A percentile compares a stretch with the other conserved stretches of the same genome.
Conservation (phyloP, 441 rosid species). For the Omphalea diandra region DNA sequence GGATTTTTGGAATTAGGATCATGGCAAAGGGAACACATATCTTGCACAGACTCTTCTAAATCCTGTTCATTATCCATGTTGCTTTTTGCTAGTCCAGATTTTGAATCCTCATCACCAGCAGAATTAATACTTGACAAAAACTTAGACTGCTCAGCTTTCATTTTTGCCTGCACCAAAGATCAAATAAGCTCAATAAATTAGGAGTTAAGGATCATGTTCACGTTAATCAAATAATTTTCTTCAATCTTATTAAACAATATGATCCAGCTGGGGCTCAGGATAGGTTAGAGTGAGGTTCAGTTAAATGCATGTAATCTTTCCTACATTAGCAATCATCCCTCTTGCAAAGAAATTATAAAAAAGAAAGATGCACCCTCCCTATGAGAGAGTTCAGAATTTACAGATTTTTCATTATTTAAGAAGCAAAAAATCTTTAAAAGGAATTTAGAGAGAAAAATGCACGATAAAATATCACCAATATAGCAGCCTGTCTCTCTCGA, state of each 20-base stretch:
- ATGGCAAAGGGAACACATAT: constrained; percentile 92
- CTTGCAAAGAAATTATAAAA: background rate
- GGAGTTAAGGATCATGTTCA: background rate
- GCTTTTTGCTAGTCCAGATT: constrained; percentile 47
- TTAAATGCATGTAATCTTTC: background rate
- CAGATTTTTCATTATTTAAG: background rate
- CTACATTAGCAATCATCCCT: background rate
- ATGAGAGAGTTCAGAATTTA: background rate
- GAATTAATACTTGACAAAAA: constrained; percentile 71
- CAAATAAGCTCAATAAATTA: constrained; percentile 20
- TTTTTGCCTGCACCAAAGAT: constrained; percentile 73
- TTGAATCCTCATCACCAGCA: constrained; percentile 40
- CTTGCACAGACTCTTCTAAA: constrained; percentile 44
- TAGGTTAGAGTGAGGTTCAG: background rate
- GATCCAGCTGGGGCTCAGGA: background rate
- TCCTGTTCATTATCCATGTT: constrained; percentile 41
- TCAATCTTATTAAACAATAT: background rate
- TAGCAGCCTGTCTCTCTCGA: constrained; percentile 92
- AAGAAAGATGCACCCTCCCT: background rate
- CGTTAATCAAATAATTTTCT: background rate
- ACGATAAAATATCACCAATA: constrained; percentile 59
- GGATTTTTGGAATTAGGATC: constrained; percentile 74
- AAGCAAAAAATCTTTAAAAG: background rate
- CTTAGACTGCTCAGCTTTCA: constrained; percentile 96
- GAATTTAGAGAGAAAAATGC: background rate